phyloP scores from a whole-genome alignment of 2,329 filamentous ascomycete species.

The Claviceps capensis region DNA sequence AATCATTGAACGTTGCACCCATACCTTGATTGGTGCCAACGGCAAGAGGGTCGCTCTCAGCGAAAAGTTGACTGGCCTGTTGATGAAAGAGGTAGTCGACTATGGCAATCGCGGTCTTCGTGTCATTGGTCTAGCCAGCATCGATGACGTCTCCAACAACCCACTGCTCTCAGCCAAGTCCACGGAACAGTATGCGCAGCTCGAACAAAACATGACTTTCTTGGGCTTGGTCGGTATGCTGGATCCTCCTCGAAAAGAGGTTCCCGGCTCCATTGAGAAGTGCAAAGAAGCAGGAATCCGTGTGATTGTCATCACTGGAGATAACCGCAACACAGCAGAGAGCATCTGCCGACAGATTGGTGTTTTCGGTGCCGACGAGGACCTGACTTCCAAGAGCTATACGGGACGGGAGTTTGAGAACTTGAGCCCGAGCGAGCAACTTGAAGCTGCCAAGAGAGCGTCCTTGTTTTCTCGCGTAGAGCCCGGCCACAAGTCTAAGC shows the following conservation, averaged over 20 bases:
- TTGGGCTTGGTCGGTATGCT: conserved; percentile 92
- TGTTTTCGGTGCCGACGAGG: conserved; percentile 69
- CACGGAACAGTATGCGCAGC: conserved; percentile 66
- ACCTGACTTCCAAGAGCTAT: conserved; percentile 82
- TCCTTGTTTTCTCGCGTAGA: conserved; percentile 94
- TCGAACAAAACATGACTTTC: conserved; percentile 91
- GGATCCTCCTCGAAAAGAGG: conserved; percentile 89
- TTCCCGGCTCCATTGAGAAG: conserved; percentile 70
- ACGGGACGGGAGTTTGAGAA: conserved; percentile 92
- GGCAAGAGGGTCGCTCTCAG: conserved; percentile 66
- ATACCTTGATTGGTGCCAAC: conserved; percentile 61
- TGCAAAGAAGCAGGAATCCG: conserved; percentile 90
- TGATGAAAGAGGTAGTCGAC: conserved; percentile 69
- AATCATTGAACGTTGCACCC: conserved; percentile 81
- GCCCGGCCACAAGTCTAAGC: conserved; percentile 90
- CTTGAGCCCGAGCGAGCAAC: conserved; percentile 62
- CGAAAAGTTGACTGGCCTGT: conserved; percentile 51
- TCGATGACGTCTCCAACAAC: conserved; percentile 61
- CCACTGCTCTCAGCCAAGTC: conserved; percentile 67
- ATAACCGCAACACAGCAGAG: conserved; percentile 95
- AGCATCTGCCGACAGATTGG: conserved; percentile 96
- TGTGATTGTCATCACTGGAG: conserved; percentile 94
- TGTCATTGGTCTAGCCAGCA: conserved; percentile 81
- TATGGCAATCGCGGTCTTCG: conserved; percentile 89
- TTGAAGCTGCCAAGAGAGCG: conserved; percentile 71